Evolutionary conservation across 176 grass and related monocot genomes (phyloP), one percentile per base, ranked within the genome.

Genomic region (Oryza australiensis): DNA sequence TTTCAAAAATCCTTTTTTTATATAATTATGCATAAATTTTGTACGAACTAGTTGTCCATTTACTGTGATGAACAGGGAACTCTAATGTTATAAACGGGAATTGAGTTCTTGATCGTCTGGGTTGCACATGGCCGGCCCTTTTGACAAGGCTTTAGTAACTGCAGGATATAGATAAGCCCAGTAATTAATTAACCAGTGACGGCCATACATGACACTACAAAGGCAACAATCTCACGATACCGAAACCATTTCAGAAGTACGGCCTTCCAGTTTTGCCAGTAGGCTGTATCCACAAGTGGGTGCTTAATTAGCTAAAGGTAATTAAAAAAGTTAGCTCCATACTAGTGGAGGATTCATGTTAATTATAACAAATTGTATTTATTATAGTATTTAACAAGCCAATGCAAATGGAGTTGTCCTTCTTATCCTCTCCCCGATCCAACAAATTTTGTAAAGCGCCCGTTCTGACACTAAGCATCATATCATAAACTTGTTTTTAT

Each of bases 211-310:
- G 46, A 49, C 3, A 53, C 15, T 20, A 29, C 13, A 33, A 33
- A 32, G 29, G 29, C 64, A 53, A 53, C 49, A 18, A 53, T 53
- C 49, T 53, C 53, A 59, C 32, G 62, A 38, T 40, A 22, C 30
- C 32, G 62, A 67, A 83, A 75, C 71, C 81, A 20, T 64, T 35
- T 66, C 6, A 7, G 12, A 12, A 18, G 81, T 74, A 7, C 18
- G 7, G 32, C 24, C 15, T 37, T 37, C 72, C 64, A 41, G 40
- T 42, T 77, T 64, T 12, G 7, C 15, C 18, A 1, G 12, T 70
- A 12, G 53, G 12, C 23, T 7, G 73, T 65, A 87, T 82, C 12
- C 26, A n/a, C 85, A 71, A 72, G 85, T 71, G 64, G 78, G 23
- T 9, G 7, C 33, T 37, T 34, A 35, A 37, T 63, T 71, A 26